Percentiles rank a stretch among this genome's conserved stretches.
Evolutionary conservation across 176 grass and related monocot species (phyloP).

Genomic region (Thalia dealbata): DNA sequence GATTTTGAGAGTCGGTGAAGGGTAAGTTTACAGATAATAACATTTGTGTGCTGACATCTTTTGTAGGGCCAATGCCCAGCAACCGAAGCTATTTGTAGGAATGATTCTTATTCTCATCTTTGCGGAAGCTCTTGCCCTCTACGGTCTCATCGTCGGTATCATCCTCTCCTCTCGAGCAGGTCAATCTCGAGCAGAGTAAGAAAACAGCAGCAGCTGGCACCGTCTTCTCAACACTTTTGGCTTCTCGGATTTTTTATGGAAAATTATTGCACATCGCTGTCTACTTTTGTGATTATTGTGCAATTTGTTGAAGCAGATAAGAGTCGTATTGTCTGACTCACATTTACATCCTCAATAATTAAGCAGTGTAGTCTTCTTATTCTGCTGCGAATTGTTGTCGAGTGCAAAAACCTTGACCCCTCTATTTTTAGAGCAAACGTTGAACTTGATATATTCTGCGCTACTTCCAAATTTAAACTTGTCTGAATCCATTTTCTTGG

Average conservation of each 20-base stretch:
- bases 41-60: not conserved
- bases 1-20: no score
- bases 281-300: not conserved
- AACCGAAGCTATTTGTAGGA: slow-evolving; percentile 4
- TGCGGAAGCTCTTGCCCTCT: slow-evolving; percentile 10
- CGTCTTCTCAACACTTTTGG: not conserved
- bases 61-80: slow-evolving; percentile 4
- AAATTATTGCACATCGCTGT: not conserved
- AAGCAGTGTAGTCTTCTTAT: not conserved
- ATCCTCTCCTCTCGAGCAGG: slow-evolving; percentile 9
- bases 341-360: not conserved
- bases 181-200: slow-evolving; percentile 7
- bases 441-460: not conserved
- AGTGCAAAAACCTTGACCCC: not conserved
- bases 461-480: not conserved
- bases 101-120: slow-evolving; percentile 15
- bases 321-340: not conserved
- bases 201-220: not conserved
- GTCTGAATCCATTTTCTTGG: not conserved
- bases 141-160: slow-evolving; percentile 6
- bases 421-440: not conserved
- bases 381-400: not conserved
- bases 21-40: not conserved
- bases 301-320: not conserved
- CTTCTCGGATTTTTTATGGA: not conserved